Evolutionary conservation across 2,329 filamentous ascomycete genomes (phyloP).

Genomic region (Calonectria multiphialidica): DNA sequence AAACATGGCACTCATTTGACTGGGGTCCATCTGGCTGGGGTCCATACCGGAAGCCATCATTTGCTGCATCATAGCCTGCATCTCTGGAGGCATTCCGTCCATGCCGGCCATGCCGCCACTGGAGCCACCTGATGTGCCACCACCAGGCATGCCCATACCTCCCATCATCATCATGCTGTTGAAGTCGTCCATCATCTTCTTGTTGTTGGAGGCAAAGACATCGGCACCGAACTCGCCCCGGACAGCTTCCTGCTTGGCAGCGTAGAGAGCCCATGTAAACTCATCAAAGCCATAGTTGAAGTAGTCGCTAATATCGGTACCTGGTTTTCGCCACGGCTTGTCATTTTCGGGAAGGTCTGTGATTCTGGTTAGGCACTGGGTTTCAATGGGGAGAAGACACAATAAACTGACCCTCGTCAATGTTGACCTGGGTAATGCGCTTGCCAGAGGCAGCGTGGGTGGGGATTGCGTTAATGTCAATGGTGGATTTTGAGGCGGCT

Average conservation of each 20-base stretch:
- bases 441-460: constrained; percentile 84
- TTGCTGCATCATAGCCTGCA: constrained; percentile 78
- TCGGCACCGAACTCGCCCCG: constrained; percentile 81
- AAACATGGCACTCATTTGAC: constrained; percentile 70
- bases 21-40: constrained; percentile 74
- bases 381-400: too few relatives aligned
- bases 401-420: constrained; percentile 69
- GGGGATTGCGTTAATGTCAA: constrained; percentile 88
- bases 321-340: constrained; percentile 95
- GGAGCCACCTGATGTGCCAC: constrained; percentile 46
- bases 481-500: constrained; percentile 81
- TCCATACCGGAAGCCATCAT: constrained; percentile 77
- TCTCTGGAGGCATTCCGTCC: constrained; percentile 74
- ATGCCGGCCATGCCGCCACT: constrained; percentile 64
- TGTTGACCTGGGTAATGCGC: constrained; percentile 81
- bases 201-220: constrained; percentile 71
- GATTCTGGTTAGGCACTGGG: constrained; percentile 12
- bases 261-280: constrained; percentile 97
- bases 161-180: constrained; percentile 77
- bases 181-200: constrained; percentile 84
- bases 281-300: constrained; percentile 99
- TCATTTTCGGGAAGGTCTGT: constrained; percentile 80
- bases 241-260: constrained; percentile 86
- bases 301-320: constrained; percentile 94
- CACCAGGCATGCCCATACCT: constrained; percentile 57